These are phyloP conservation scores for Hemileia vastatrix DNA, from an alignment of 1,284 basidiomycete species.

Conservation along the genomic window DNA sequence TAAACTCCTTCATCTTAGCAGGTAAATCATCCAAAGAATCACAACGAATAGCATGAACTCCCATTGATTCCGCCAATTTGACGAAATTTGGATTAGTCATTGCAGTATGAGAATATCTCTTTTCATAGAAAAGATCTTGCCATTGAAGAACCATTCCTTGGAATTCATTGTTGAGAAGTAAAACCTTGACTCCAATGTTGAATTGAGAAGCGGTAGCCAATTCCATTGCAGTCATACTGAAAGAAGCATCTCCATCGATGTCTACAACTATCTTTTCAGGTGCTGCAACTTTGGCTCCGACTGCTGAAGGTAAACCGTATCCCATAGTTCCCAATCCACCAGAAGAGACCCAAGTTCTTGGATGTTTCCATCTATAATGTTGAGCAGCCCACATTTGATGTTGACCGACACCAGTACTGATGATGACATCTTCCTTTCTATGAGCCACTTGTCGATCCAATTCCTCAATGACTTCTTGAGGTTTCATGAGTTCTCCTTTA, in stretches of 20 bases:
- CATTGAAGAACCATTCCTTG: constrained; percentile 98
- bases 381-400: constrained; percentile 99
- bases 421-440: constrained; percentile 74
- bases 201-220: constrained; percentile 83
- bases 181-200: constrained; percentile 80
- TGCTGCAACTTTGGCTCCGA: constrained; percentile 91
- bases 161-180: constrained; percentile 52
- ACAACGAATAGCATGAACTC: constrained; percentile 77
- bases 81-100: constrained; percentile 96
- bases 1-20: constrained; percentile 93
- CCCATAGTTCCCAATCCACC: constrained; percentile 93
- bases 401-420: constrained; percentile 91
- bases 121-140: constrained; percentile 97
- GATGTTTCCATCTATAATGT: constrained; percentile 78
- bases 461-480: constrained; percentile 91
- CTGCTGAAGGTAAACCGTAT: constrained; percentile 83
- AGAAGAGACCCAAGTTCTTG: constrained; percentile 77
- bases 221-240: constrained; percentile 97
- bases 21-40: constrained; percentile 64
- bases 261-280: constrained; percentile 89
- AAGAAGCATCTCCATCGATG: constrained; percentile 93
- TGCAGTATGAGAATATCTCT: constrained; percentile 81
- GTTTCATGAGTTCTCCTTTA: constrained; percentile 67
- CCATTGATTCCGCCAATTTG: constrained; percentile 55
- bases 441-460: constrained; percentile 63